These are phyloP conservation scores for Pyrenophora teres DNA, from an alignment of 2,329 filamentous ascomycete species.

Conservation along the genomic window DNA sequence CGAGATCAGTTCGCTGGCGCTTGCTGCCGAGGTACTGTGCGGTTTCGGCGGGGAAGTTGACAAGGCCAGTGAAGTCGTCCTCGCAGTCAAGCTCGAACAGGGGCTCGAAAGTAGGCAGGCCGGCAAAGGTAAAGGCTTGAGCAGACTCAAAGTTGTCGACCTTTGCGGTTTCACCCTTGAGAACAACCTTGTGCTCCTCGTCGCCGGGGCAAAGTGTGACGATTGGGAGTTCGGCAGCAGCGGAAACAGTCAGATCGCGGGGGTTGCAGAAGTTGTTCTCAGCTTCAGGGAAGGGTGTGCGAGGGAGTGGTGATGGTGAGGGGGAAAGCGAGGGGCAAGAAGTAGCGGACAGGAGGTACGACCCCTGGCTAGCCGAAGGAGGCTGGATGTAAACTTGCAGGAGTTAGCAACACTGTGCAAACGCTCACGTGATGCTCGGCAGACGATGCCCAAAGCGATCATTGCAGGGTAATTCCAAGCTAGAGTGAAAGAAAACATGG, in stretches of 20 bases:
- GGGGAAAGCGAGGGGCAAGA: constrained; percentile 86
- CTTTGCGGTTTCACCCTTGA: constrained; percentile 53
- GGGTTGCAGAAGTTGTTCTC: constrained; percentile 91
- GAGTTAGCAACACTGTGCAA: constrained; percentile 29
- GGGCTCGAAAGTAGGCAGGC: constrained; percentile 77
- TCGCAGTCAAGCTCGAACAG: constrained; percentile 90
- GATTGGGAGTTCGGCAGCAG: constrained; percentile 66
- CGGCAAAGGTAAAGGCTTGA: constrained; percentile 52
- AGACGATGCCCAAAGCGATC: neutral
- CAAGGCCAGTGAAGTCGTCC: constrained; percentile 80
- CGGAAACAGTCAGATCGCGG: constrained; percentile 78
- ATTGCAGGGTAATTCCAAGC: neutral
- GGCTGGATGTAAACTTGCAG: constrained; percentile 67
- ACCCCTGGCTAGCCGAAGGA: constrained; percentile 66
- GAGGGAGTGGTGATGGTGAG: constrained; percentile 79
- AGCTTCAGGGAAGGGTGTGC: constrained; percentile 68
- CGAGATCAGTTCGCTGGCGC: constrained; percentile 72
- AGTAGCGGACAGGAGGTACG: constrained; percentile 72
- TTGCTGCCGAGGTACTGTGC: constrained; percentile 66
- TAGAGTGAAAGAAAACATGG: neutral
- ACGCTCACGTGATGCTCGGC: neutral
- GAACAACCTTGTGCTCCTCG: constrained; percentile 61
- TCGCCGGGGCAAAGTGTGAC: constrained; percentile 66
- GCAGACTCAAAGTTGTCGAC: constrained; percentile 44
- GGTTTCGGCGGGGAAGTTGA: constrained; percentile 69